Conservation (phyloP, 305 asterid genomes). For the Fraxinus nigra region DNA sequence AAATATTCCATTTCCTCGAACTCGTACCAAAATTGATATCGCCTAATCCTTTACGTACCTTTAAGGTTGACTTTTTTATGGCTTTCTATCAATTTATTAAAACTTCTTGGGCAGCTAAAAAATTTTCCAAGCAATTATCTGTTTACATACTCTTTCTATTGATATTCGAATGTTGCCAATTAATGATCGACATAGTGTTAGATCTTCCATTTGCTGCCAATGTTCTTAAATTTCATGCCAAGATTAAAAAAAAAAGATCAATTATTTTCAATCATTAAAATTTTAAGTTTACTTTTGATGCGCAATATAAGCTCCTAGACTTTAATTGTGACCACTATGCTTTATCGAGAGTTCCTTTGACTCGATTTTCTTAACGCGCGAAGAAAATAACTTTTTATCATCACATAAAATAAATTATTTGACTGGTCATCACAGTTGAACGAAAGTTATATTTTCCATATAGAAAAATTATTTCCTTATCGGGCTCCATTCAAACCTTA, state of each 20-base stretch:
- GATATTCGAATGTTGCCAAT: neutral
- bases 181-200: neutral
- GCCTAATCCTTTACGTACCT: neutral
- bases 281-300: neutral
- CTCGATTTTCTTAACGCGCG: neutral
- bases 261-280: neutral
- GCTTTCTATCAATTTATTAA: neutral
- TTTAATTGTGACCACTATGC: neutral
- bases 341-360: neutral
- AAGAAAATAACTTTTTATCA: neutral
- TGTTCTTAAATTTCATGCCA: neutral
- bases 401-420: neutral
- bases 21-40: neutral
- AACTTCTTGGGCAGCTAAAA: neutral
- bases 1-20: neutral
- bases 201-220: neutral
- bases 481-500: neutral
- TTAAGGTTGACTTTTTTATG: neutral
- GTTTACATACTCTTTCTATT: neutral
- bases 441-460: neutral
- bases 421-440: neutral
- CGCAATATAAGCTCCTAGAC: neutral
- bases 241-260: no score
- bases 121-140: neutral
- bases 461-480: neutral